These are phyloP conservation scores for Rubus idaeus DNA, from an alignment of 306 rosid genomes.

Conservation along the genomic window DNA sequence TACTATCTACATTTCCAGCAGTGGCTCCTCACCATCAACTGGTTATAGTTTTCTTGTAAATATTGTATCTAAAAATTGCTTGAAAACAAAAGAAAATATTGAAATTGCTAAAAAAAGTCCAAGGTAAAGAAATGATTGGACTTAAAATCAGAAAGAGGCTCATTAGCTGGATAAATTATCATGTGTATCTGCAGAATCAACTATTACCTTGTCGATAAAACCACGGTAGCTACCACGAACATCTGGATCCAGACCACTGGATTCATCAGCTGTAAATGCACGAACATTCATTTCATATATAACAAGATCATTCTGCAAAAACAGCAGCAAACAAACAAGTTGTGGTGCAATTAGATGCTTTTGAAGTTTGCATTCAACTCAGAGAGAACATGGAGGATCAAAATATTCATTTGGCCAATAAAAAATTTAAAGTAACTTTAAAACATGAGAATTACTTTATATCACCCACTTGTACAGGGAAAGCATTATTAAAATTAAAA, in stretches of 20 bases:
- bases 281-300: conserved; percentile 96
- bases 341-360: conserved; percentile 14
- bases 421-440: not conserved
- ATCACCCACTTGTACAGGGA: not conserved
- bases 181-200: conserved; percentile 15
- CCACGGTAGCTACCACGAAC: conserved; percentile 91
- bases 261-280: conserved; percentile 80
- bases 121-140: conserved; percentile 4
- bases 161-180: not conserved
- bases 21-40: not conserved
- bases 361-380: conserved; percentile 3
- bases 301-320: conserved; percentile 88
- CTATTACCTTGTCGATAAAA: conserved; percentile 85
- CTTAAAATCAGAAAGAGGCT: not conserved
- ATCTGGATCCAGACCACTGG: conserved; percentile 66
- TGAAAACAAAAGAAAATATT: not conserved
- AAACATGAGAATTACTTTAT: conserved; percentile 13
- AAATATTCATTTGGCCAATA: conserved; percentile 12
- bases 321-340: conserved; percentile 28
- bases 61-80: not conserved
- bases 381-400: conserved; percentile 15
- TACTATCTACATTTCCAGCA: not conserved
- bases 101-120: conserved; percentile 13
- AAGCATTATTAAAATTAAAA: conserved; percentile 17
- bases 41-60: not conserved